A percentile compares a stretch with the other conserved stretches of the same genome.
These are phyloP conservation scores for Neonectria neomacrospora DNA, from an alignment of 2,329 filamentous ascomycete genomes.

Conservation along the genomic window DNA sequence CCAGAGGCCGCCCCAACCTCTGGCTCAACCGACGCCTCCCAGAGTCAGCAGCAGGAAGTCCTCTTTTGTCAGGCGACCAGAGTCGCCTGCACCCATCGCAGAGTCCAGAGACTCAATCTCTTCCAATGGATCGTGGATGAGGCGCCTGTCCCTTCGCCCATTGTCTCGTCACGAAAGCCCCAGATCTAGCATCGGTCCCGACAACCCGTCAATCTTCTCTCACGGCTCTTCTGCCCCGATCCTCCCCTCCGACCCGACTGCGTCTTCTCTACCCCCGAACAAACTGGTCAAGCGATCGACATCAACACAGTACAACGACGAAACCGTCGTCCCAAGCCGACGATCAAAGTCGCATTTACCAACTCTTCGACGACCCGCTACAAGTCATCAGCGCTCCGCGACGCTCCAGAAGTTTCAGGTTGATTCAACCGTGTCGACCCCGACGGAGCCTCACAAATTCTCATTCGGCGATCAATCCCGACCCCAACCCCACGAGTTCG, in stretches of 20 bases:
- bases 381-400: constrained; percentile 80
- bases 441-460: constrained; percentile 44
- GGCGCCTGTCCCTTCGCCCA: constrained; percentile 74
- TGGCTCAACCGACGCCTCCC: constrained; percentile 55
- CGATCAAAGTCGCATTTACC: constrained; percentile 70
- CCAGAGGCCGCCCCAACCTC: constrained; percentile 53
- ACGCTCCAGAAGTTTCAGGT: constrained; percentile 69
- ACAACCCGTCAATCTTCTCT: constrained; percentile 74
- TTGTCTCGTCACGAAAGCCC: constrained; percentile 72
- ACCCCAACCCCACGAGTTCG: constrained; percentile 47
- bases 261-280: constrained; percentile 69
- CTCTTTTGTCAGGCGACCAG: constrained; percentile 55
- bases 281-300: constrained; percentile 81
- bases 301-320: constrained; percentile 61
- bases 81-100: constrained; percentile 50
- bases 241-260: constrained; percentile 53
- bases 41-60: constrained; percentile 54
- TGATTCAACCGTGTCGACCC: constrained; percentile 42
- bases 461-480: constrained; percentile 51
- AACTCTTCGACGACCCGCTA: constrained; percentile 77
- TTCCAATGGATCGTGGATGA: constrained; percentile 77
- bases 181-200: constrained; percentile 72
- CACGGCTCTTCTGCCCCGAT: constrained; percentile 76
- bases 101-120: constrained; percentile 68
- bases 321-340: constrained; percentile 56